These are phyloP conservation scores for Pugionium dolabratum DNA, from an alignment of 345 rosid species.

Conservation along the genomic window DNA sequence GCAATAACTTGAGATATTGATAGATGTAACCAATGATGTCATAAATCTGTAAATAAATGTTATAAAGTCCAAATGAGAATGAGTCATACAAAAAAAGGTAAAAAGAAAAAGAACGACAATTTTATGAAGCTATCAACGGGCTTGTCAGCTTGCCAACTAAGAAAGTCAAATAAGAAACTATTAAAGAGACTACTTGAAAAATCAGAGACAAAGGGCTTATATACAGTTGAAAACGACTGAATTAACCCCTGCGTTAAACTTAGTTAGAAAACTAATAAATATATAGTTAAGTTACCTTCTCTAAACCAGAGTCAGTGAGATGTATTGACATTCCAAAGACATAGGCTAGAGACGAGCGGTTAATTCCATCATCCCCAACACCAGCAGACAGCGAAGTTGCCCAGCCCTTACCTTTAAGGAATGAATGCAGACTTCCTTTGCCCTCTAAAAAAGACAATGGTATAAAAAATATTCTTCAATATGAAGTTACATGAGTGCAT, in stretches of 20 bases:
- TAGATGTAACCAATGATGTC: slow-evolving; percentile 80
- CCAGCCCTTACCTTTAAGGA: slow-evolving; percentile 88
- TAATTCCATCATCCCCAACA: slow-evolving; percentile 88
- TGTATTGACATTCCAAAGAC: slow-evolving; percentile 82
- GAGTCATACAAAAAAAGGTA: slow-evolving; percentile 19
- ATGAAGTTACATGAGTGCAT: slow-evolving; percentile 8
- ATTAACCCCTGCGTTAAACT: not conserved
- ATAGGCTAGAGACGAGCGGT: slow-evolving; percentile 83
- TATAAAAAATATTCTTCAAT: slow-evolving; percentile 26
- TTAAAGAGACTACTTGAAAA: not conserved
- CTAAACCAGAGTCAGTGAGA: slow-evolving; percentile 92
- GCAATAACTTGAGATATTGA: slow-evolving; percentile 81
- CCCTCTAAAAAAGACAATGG: slow-evolving; percentile 70
- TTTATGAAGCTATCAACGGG: slow-evolving; percentile 14
- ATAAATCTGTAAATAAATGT: slow-evolving; percentile 55
- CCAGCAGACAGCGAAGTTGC: slow-evolving; percentile 87
- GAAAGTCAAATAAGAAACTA: not conserved
- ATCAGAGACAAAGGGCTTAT: slow-evolving; percentile 12
- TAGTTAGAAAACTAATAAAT: not conserved
- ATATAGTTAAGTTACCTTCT: slow-evolving; percentile 51
- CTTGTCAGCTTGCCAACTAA: slow-evolving; percentile 19
- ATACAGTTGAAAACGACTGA: slow-evolving; percentile 19
- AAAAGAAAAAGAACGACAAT: slow-evolving; percentile 1
- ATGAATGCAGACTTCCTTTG: slow-evolving; percentile 85
- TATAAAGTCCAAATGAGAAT: slow-evolving; percentile 24